Percentiles rank a stretch among this genome's conserved stretches.
phyloP scores from a whole-genome alignment of 495 filamentous ascomycete genomes.

The Elasticomyces elasticus region DNA sequence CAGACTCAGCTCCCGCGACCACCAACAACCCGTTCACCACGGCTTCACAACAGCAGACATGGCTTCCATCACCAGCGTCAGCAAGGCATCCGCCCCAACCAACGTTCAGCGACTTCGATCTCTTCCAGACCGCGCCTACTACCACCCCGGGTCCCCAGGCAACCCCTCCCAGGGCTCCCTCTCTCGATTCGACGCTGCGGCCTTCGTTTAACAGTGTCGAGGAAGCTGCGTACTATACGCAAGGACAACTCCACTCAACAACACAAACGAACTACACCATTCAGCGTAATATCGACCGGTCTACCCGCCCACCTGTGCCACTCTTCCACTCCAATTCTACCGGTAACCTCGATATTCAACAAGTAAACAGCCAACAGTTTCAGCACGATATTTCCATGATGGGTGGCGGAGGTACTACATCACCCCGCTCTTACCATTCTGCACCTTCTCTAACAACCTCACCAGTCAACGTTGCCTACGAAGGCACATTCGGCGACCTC shows the following conservation, averaged over 20 bases:
- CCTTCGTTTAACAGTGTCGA: conserved; percentile 31
- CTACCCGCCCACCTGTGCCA: conserved; percentile 44
- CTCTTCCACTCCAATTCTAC: conserved; percentile 38
- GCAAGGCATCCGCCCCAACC: conserved; percentile 29
- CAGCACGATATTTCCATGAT: conserved; percentile 10
- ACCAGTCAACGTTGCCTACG: conserved; percentile 25
- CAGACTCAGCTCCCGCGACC: conserved; percentile 39
- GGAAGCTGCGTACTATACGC: conserved; percentile 4
- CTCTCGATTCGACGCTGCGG: conserved; percentile 28
- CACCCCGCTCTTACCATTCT: conserved; percentile 1
- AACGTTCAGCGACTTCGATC: conserved; percentile 36
- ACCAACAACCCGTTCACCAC: conserved; percentile 54
- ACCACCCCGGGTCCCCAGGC: conserved; percentile 19
- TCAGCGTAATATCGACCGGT: conserved; percentile 28
- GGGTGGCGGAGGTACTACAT: conserved; percentile 25
- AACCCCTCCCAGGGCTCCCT: conserved; percentile 28
- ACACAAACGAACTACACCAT: conserved; percentile 12
- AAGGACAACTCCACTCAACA: background rate
- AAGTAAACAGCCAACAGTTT: conserved; percentile 12
- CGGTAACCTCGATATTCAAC: conserved; percentile 21
- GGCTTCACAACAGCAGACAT: conserved; percentile 53
- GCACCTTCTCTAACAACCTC: conserved; percentile 9
- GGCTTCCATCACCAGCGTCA: conserved; percentile 49
- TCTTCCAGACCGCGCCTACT: conserved; percentile 30
- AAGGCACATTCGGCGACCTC: conserved; percentile 22